Evolutionary conservation across 2,329 filamentous ascomycete species (phyloP), one percentile per base, ranked within the genome.

Genomic region (Dothiorella sarmentorum): DNA sequence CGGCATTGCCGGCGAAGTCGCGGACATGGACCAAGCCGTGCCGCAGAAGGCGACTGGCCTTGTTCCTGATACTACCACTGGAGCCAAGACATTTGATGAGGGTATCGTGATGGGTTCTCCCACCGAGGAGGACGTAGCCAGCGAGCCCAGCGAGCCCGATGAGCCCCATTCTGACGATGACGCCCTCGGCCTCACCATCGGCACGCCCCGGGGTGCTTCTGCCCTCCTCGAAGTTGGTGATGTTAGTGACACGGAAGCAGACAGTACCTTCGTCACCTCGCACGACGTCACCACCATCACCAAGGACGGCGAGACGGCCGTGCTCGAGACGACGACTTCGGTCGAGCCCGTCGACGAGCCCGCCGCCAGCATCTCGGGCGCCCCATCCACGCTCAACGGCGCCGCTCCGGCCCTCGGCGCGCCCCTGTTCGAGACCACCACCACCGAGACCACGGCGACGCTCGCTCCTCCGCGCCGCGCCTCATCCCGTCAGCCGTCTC

Each of bases 1-100:
- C 44, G 69, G 75, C 1, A 65, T 87, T 43, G 83, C 57, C 11
- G 26, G 44, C n/a, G 56, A 52, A 20, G 26, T 37, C 17, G 17
- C 44, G n/a, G 56, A 58, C n/a, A 35, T 26, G 11, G 52, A 43
- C 40, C 20, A 42, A 1, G 26, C 40, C 24, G 29, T 44, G 9
- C 37, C 52, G 10, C 20, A 56, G 18, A 42, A 40, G 17, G 56
- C 56, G n/a, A 33, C 35, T 15, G 56, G 52, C 7, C 33, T 17
- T 15, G 18, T 58, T 10, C 22, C 35, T 27, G 29, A 31, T 10
- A 26, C 33, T 9, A 31, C 33, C 10, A 43, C 47, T 13, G 43
- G 43, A n/a, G 42, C 31, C 9, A 22, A 47, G 11, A 33, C 42
- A 18, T 43, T 43, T 3, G n/a, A 26, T 9, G 9, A 29, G 37